Evolutionary conservation across 805 yeast genomes (phyloP).

Genomic region (Candida cerambycidarum): DNA sequence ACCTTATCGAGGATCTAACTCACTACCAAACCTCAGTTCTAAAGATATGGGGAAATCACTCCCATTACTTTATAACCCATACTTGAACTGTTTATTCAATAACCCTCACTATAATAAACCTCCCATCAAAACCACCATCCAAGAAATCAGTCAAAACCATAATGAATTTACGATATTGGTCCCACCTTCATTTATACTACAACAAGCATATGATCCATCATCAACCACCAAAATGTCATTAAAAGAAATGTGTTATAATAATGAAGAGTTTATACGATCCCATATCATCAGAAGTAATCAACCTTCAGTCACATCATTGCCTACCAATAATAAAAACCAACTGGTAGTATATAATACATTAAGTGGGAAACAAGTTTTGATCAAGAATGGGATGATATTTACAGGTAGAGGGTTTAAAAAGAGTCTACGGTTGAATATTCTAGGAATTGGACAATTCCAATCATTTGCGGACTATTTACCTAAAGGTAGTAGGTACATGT

Average conservation of each 20-base stretch:
- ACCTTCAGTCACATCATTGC: conserved; percentile 20
- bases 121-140: conserved; percentile 48
- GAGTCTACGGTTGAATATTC: conserved; percentile 44
- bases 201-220: conserved; percentile 30
- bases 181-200: conserved; percentile 55
- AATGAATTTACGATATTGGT: conserved; percentile 59
- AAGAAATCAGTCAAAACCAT: conserved; percentile 43
- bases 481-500: conserved; percentile 53
- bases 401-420: conserved; percentile 60
- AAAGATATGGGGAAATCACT: conserved; percentile 17
- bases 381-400: conserved; percentile 54
- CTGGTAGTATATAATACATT: conserved; percentile 52
- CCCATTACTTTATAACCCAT: conserved; percentile 60
- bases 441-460: conserved; percentile 46
- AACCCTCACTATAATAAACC: conserved; percentile 48
- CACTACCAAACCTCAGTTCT: not conserved
- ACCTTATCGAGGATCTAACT: not conserved
- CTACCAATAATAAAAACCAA: conserved; percentile 26
- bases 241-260: conserved; percentile 51
- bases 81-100: conserved; percentile 64
- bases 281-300: conserved; percentile 50
- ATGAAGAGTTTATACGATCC: conserved; percentile 59
- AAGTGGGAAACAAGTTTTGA: conserved; percentile 53
- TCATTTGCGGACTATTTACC: conserved; percentile 62
- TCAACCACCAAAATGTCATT: conserved; percentile 31